Base-by-base conservation (phyloP, 2,329 filamentous ascomycete genomes). In the Ophiostoma fasciatum region DNA sequence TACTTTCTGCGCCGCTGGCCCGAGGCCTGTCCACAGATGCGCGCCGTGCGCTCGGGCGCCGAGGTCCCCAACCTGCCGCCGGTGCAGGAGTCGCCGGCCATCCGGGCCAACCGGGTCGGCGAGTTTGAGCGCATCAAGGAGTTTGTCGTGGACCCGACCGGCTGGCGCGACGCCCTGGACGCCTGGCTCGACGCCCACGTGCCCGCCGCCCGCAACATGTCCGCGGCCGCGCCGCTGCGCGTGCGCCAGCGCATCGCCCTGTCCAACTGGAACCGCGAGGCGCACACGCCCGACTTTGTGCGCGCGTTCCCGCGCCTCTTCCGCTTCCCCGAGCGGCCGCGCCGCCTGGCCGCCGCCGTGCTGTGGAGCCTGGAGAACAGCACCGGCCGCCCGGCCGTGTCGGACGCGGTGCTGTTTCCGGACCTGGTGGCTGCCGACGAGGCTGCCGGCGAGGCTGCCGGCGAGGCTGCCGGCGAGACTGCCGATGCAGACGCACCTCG, bases 221-320 rank as follows among this genome's bases (percentile, higher is more conserved):
- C 40, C 9, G 37, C 37, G 23, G 37, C 21, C 13, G 26, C 28
- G 12, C 40, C 40, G 10, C 33, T 32, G 13, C 13, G 49, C 42
- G 46, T 48, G 29, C 20, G 41, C 44, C 35, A 45, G 40, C 13
- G 47, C 31, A 18, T 53, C 10, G 35, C 54, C 15, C 41, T 49
- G 11, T 31, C 32, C 7, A 19, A 42, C 15, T 42, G 40, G 40
- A 42, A 37, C 21, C 36, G 33, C 38, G 47, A 25, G 42, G 41
- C 7, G 39, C 48, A 26, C n/a, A 15, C 10, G 3, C 29, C 29
- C 25, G n/a, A 29, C 12, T 28, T 25, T 13, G 23, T 13, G 6
- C 4, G 11, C 13, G 23, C 23, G 5, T 25, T 25, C 23, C 23
- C 23, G 9, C 23, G 23, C 23, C 23, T 25, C 23, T 25, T 25